A percentile compares a stretch with the other conserved stretches of the same genome.
These are phyloP conservation scores for Pyrrhoderma noxium DNA, from an alignment of 1,284 basidiomycete species.

Conservation along the genomic window DNA sequence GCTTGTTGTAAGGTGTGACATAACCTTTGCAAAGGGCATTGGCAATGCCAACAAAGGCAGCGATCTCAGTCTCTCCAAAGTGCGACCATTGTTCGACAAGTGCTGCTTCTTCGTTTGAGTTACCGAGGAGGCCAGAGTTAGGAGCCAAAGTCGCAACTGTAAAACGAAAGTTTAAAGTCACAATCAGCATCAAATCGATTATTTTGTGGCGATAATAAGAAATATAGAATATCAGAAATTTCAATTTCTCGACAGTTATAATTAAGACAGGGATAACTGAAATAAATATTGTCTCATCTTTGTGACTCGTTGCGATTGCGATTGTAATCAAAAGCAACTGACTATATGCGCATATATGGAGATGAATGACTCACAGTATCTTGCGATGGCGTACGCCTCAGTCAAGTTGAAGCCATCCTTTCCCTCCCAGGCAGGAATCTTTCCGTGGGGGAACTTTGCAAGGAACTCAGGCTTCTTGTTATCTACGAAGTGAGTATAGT, in stretches of 20 bases:
- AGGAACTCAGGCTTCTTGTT: conserved; percentile 77
- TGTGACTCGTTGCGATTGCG: conserved; percentile 10
- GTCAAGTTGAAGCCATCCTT: conserved; percentile 75
- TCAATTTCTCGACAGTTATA: conserved; percentile 46
- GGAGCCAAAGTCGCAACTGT: conserved; percentile 68
- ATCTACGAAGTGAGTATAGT: conserved; percentile 61
- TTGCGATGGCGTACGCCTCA: conserved; percentile 78
- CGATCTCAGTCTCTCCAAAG: conserved; percentile 55
- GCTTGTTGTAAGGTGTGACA: conserved; percentile 57
- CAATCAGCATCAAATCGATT: not conserved
- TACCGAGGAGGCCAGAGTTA: conserved; percentile 59
- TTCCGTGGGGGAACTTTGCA: conserved; percentile 75
- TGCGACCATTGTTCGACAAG: conserved; percentile 63
- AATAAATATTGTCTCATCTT: conserved; percentile 35
- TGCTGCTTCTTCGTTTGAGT: conserved; percentile 48
- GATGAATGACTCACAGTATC: conserved; percentile 69
- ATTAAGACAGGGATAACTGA: conserved; percentile 66
- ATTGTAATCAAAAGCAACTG: conserved; percentile 25
- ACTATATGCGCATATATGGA: conserved; percentile 21
- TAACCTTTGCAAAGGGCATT: conserved; percentile 34
- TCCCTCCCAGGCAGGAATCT: conserved; percentile 79
- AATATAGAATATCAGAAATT: conserved; percentile 18
- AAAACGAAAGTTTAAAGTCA: conserved; percentile 23
- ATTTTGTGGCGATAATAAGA: conserved; percentile 28
- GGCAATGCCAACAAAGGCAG: conserved; percentile 24